Evolutionary conservation across 1,139 yeast species (phyloP), one percentile per base, ranked within the genome.

Genomic region (Pneumocystis wakefieldiae): DNA sequence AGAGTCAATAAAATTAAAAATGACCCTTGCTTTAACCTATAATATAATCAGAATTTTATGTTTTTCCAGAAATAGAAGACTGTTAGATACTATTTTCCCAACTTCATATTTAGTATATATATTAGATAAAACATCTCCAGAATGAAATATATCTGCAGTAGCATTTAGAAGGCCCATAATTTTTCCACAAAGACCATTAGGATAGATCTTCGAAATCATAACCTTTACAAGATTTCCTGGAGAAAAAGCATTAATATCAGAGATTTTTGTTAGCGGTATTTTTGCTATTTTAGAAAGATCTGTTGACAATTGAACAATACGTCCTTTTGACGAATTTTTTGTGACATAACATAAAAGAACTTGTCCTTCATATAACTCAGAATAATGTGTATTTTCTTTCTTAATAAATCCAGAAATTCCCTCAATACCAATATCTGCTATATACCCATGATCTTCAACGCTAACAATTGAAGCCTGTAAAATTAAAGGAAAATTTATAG

Each of bases 391-490:
- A 32, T 57, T 83, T 84, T 2, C 95, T 12, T 39, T 57, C 29
- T 57, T 81, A 65, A 92, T 78, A 74, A 92, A 92, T 0, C 95
- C 97, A 28, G 83, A 75, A 17, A 80, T 66, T 10, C 74, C 76
- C 15, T 77, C 74, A 63, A 79, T 76, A 32, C 97, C 97, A 37
- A 87, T 74, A 69, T 85, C 86, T 62, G 91, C 75, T 65, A 88
- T 82, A 17, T 84, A 80, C 74, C 98, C 98, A 72, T 88, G 96
- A 71, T 92, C 98, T 78, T 92, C 97, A 32, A 88, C 76, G 62
- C 95, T 86, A 65, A 79, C 80, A 19, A 92, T 83, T 1, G 89
- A 79, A 37, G 85, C 90, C 75, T 92, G 98, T 2, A 92, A 71
- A 7, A 85, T 72, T 69, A 81, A 79, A 53, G 90, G 90, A 19